Base-by-base conservation (phyloP, 345 rosid species). In the Carallia brachiata region DNA sequence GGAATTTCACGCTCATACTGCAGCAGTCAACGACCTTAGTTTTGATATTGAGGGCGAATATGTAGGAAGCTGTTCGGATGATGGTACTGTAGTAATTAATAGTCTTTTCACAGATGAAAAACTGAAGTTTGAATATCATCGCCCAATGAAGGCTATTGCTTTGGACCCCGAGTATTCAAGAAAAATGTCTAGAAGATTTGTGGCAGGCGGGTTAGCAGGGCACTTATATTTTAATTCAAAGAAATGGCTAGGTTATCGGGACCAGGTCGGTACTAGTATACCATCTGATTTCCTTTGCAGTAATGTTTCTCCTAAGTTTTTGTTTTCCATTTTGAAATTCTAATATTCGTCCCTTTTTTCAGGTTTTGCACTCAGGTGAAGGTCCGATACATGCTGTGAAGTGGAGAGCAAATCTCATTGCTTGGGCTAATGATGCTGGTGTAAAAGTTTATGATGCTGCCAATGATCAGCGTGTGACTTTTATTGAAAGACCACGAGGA, bases 381-480 rank as follows among this genome's bases (percentile, higher is more conserved):
- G 98, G 99, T 73, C 99, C 99, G 37, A 84, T 92, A 72, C 99
- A 96, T 82, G 84, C 90, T 54, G 87, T 92, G 68, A 89, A 88
- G 80, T 92, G 99, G 99, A 89, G 96, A 78, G 75, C 83, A 44
- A 92, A 85, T 84, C 97, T 96, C 73, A 84, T 96, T 62, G 99
- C 99, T 56, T 96, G 99, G 99, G 99, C 99, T 77, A 96, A 92
- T 84, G 99, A 96, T 84, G 79, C 84, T 36, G 99, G 99, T 28
- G 90, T 96, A 48, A 96, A 96, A 75, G 96, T 96, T 76, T 96
- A 92, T 78, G 98, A 96, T 85, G 87, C 93, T 69, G 87, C 90
- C 65, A 89, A 88, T 78, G 91, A 88, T 84, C 93, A 88, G 78
- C 92, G 96, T 30, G 82, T 96, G 77, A 96, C 99, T 63, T 96